Base-by-base conservation (phyloP, 257 asterid species). In the Verbascum thapsus region DNA sequence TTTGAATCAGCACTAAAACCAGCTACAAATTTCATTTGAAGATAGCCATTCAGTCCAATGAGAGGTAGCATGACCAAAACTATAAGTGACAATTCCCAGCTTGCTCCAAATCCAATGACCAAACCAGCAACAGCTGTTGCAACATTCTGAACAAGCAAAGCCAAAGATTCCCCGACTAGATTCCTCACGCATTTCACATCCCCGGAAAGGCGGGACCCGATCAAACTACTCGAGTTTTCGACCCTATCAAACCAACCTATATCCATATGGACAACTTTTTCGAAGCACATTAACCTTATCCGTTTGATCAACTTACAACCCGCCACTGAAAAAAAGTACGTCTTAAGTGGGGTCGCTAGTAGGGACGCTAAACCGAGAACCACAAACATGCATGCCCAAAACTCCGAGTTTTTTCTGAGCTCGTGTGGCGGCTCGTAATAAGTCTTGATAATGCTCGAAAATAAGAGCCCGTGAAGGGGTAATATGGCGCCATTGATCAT, bases 201-300 rank as follows among this genome's bases (percentile, higher is more conserved):
- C 12, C 77, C 32, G 10, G 90, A 74, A 6, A 84, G 81, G 0
- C 81, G 64, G 2, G 72, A 52, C 1, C 87, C 71, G 18, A 83
- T 61, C 3, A 68, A 49, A 13, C 74, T 13, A 18, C 82, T 59
- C 16, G 90, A 79, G 63, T 83, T 76, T 59, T 86, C 88, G 5
- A 17, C 10, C 59, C 51, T 59, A 20, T 83, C 95, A 32, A 77
- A 84, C 95, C 95, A 86, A 10, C 91, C 63, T 44, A 81, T 76
- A 0, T 86, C 85, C 91, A 81, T 86, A 62, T 84, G 81, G 22
- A 80, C 79, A 42, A 83, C 69, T 60, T 80, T 86, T 61, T 86
- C 81, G 7, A 86, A 86, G 77, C 91, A 86, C 83, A 76, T 81
- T 32, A 80, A 54, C 7, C 91, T 58, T 15, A 86, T 26, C 12